Evolutionary conservation across 1,284 basidiomycete genomes (phyloP).

Genomic region (Ustilago cynodontis): DNA sequence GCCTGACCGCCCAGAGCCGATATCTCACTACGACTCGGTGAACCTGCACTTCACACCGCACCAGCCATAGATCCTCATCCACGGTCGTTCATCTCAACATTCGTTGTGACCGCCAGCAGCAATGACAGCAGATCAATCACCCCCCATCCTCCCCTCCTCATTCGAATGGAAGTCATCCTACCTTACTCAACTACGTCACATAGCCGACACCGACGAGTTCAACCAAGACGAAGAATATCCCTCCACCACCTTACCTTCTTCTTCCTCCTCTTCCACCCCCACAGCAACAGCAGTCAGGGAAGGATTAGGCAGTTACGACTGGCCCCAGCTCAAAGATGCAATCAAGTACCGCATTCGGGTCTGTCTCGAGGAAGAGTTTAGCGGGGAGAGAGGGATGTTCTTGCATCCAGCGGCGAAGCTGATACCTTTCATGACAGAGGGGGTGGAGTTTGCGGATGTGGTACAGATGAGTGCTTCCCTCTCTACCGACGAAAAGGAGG

Average conservation of each 20-base stretch:
- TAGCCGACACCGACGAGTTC: slow-evolving; percentile 44
- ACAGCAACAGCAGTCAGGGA: not conserved
- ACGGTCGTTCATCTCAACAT: no score
- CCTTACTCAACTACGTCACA: slow-evolving; percentile 30
- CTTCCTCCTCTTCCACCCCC: slow-evolving; percentile 6
- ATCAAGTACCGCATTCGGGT: slow-evolving; percentile 37
- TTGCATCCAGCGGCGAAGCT: slow-evolving; percentile 29
- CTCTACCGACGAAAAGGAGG: not conserved
- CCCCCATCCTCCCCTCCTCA: slow-evolving; percentile 8
- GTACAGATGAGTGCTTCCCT: not conserved
- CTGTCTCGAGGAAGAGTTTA: slow-evolving; percentile 25
- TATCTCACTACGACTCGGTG: no score
- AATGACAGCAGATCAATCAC: slow-evolving; percentile 24
- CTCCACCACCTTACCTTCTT: slow-evolving; percentile 8
- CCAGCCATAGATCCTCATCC: no score
- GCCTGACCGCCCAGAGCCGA: no score
- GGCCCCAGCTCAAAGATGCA: slow-evolving; percentile 41
- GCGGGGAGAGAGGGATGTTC: not conserved
- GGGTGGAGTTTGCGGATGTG: not conserved
- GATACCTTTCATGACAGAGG: slow-evolving; percentile 11
- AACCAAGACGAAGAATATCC: slow-evolving; percentile 23
- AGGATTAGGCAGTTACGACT: slow-evolving; percentile 20
- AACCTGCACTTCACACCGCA: no score
- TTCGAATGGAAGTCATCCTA: slow-evolving; percentile 16
- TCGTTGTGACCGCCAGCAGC: slow-evolving; percentile 1